Conservation (phyloP, 208 protist genomes). For the Crithidia acanthocephali region DNA sequence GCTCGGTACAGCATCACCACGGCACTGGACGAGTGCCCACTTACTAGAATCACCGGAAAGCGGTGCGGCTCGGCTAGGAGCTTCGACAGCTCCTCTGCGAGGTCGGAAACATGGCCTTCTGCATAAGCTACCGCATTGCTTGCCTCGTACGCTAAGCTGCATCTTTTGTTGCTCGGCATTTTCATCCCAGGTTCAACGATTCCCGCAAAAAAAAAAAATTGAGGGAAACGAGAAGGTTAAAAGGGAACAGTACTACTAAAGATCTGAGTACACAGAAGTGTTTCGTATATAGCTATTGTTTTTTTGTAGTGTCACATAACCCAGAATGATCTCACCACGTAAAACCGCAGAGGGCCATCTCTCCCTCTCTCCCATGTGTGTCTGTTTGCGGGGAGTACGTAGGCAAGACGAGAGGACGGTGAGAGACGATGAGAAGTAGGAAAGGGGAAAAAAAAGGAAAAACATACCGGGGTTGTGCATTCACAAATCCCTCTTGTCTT, state of each 20-base stretch:
- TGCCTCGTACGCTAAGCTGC: too few species aligned
- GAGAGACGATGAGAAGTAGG: not conserved
- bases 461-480: too few species aligned
- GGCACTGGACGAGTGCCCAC: conserved; percentile 18
- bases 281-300: too few species aligned
- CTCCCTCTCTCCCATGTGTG: not conserved
- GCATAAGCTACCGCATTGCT: too few species aligned
- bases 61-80: conserved; percentile 6
- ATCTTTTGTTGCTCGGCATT: not conserved
- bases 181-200: not conserved
- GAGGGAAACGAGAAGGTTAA: too few species aligned
- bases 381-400: too few species aligned
- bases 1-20: conserved; percentile 22
- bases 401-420: too few species aligned
- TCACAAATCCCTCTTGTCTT: too few species aligned
- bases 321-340: too few species aligned
- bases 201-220: not conserved
- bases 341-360: not conserved
- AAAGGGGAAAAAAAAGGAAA: not conserved
- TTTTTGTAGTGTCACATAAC: too few species aligned
- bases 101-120: not conserved
- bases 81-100: not conserved
- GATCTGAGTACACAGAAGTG: too few species aligned
- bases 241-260: too few species aligned
- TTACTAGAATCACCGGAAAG: conserved; percentile 31